phyloP scores from a whole-genome alignment of 2,329 filamentous ascomycete species.

The Nemania diffusa region DNA sequence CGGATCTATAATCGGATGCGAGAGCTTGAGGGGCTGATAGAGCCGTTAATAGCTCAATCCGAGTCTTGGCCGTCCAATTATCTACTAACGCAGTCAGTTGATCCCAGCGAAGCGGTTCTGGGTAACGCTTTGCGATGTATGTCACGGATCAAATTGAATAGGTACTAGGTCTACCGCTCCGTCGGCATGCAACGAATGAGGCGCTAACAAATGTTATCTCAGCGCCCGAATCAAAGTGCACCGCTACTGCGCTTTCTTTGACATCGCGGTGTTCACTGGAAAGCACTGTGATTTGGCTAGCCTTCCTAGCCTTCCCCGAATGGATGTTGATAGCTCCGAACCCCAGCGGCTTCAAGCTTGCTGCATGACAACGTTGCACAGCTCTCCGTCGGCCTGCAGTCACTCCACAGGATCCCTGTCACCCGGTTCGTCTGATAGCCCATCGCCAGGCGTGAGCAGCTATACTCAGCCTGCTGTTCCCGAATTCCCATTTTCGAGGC shows the following conservation, averaged over 20 bases:
- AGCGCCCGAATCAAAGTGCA: constrained; percentile 64
- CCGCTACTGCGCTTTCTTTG: constrained; percentile 62
- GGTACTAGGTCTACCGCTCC: constrained; percentile 44
- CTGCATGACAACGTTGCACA: constrained; percentile 47
- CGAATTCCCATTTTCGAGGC: constrained; percentile 57
- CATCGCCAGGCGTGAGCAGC: constrained; percentile 37
- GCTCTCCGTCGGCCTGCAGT: constrained; percentile 40
- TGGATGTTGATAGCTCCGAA: constrained; percentile 43
- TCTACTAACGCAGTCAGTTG: constrained; percentile 51
- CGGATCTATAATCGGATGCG: constrained; percentile 55
- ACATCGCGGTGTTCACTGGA: constrained; percentile 59
- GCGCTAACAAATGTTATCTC: constrained; percentile 25
- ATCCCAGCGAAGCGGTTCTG: constrained; percentile 54
- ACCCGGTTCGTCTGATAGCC: constrained; percentile 45
- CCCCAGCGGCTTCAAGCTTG: constrained; percentile 51
- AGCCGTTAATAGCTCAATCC: constrained; percentile 52
- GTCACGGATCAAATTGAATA: constrained; percentile 62
- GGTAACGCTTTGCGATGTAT: constrained; percentile 58
- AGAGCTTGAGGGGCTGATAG: constrained; percentile 54
- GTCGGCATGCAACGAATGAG: not conserved
- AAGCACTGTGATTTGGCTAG: constrained; percentile 61
- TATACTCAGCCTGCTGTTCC: constrained; percentile 29
- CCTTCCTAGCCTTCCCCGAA: constrained; percentile 46
- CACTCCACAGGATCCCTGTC: constrained; percentile 45
- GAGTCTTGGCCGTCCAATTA: constrained; percentile 52